Conservation (phyloP, 139 green algal species). For the Ulvella scutata region DNA sequence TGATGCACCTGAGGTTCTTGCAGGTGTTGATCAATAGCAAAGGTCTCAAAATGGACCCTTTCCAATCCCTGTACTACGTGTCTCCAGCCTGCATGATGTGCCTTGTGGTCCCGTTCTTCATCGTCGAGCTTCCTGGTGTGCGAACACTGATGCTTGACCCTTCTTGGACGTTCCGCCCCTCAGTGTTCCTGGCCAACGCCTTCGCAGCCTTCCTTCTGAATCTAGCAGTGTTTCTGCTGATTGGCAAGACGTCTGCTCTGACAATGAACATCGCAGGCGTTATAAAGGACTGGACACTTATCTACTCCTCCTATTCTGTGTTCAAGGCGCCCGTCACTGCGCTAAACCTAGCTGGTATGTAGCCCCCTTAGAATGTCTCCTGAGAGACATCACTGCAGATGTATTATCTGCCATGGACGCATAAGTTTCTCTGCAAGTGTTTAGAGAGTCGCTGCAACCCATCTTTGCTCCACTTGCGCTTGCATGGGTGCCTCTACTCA, state of each 20-base stretch:
- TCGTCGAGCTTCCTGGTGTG: constrained; percentile 23
- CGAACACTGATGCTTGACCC: constrained; percentile 11
- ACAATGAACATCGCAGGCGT: constrained; percentile 96
- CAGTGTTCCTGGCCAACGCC: constrained; percentile 78
- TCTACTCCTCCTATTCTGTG: constrained; percentile 74
- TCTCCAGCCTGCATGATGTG: constrained; percentile 63
- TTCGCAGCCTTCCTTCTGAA: constrained; percentile 66
- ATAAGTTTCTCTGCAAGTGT: too few species aligned
- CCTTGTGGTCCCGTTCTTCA: constrained; percentile 50
- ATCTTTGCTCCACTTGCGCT: too few species aligned
- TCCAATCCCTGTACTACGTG: constrained; percentile 82
- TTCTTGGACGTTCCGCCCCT: constrained; percentile 38
- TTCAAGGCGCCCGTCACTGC: constrained; percentile 75
- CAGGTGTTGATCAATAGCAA: constrained; percentile 82
- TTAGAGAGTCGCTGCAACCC: too few species aligned
- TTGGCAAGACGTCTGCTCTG: constrained; percentile 85
- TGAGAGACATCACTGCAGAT: too few species aligned
- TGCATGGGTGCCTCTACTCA: too few species aligned
- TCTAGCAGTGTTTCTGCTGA: constrained; percentile 76
- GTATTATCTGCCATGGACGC: too few species aligned
- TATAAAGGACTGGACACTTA: constrained; percentile 98
- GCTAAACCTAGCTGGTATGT: constrained; percentile 56
- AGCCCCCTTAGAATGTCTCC: too few species aligned
- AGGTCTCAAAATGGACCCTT: constrained; percentile 69
- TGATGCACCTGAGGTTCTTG: too few species aligned